A percentile compares a stretch with the other conserved stretches of the same genome.
phyloP scores from a whole-genome alignment of 495 filamentous ascomycete species.

The Penicillium tannophilum region DNA sequence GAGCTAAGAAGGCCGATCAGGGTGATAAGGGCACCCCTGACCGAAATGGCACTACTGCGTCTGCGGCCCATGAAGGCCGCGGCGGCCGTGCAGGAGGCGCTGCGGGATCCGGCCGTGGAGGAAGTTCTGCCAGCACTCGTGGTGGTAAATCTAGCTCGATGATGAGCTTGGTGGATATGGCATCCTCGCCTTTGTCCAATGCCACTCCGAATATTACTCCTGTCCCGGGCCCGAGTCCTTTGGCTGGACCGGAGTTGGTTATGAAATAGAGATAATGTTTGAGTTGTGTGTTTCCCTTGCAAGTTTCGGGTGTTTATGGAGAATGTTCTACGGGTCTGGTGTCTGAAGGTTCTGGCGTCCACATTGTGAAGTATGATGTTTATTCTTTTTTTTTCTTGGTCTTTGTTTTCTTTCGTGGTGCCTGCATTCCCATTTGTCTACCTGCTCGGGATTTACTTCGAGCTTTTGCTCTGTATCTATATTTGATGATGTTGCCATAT shows the following conservation, averaged over 20 bases:
- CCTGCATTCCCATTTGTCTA: not conserved
- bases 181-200: slow-evolving; percentile 20
- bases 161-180: slow-evolving; percentile 33
- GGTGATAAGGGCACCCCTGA: slow-evolving; percentile 64
- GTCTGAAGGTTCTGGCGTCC: not conserved
- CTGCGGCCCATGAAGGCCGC: slow-evolving; percentile 30
- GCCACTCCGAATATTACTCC: slow-evolving; percentile 32
- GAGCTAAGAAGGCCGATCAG: slow-evolving; percentile 72
- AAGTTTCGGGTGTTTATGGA: slow-evolving; percentile 1
- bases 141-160: slow-evolving; percentile 29
- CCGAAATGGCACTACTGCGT: slow-evolving; percentile 18
- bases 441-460: not conserved
- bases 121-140: slow-evolving; percentile 31
- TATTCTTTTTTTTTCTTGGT: not conserved
- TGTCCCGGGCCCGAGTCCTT: slow-evolving; percentile 26
- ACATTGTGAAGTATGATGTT: not conserved
- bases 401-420: not conserved
- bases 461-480: slow-evolving; percentile 11
- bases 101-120: slow-evolving; percentile 33
- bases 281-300: not conserved
- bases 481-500: not conserved
- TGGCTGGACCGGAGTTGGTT: slow-evolving; percentile 32
- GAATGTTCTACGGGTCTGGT: not conserved
- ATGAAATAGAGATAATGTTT: slow-evolving; percentile 12
- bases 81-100: slow-evolving; percentile 36